Base-by-base conservation (phyloP, 2,329 filamentous ascomycete species). In the Cordyceps javanica region DNA sequence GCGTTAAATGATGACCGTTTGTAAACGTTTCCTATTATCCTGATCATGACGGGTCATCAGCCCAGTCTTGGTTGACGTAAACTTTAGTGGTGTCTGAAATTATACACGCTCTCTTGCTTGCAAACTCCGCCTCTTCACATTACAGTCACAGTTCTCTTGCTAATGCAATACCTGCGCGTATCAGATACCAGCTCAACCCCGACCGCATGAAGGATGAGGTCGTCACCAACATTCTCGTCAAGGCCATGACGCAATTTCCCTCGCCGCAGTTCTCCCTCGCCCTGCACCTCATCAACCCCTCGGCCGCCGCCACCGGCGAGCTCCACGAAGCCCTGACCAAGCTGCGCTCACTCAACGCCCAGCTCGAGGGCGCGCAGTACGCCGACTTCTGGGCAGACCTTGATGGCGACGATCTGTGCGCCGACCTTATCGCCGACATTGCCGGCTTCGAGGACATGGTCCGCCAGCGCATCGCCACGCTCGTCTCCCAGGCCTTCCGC, bases 1-100 rank as follows among this genome's bases (percentile, higher is more conserved):
- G 62, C 61, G 57, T 60, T 64, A 59, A 63, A 81, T 90, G 89
- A 95, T 92, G 90, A 91, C 82, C 73, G 74, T 65, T n/a, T 77
- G 77, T 85, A 75, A 88, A 95, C 90, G 91, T 96, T 96, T 95
- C 90, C 90, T 96, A 96, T 96, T 96, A 96, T 55, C 84, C 90
- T 90, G 91, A 95, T 75, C 74, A 76, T 75, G 72, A 77, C 71
- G 73, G 75, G 77, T 78, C 78, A 73, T 54, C 49, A 75, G 79
- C 74, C 72, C 73, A 65, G 69, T 69, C 70, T 68, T 75, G 73
- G 69, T 74, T 90, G 89, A 91, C 87, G 88, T 83, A 73, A 57
- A 78, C 72, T 69, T 74, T 81, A 61, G 54, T 57, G 53, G 45
- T 48, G 26, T 42, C 60, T 62, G 60, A 62, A 52, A 48, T 36